Evolutionary conservation across 441 rosid genomes (phyloP).

Genomic region (Adansonia gregorii): DNA sequence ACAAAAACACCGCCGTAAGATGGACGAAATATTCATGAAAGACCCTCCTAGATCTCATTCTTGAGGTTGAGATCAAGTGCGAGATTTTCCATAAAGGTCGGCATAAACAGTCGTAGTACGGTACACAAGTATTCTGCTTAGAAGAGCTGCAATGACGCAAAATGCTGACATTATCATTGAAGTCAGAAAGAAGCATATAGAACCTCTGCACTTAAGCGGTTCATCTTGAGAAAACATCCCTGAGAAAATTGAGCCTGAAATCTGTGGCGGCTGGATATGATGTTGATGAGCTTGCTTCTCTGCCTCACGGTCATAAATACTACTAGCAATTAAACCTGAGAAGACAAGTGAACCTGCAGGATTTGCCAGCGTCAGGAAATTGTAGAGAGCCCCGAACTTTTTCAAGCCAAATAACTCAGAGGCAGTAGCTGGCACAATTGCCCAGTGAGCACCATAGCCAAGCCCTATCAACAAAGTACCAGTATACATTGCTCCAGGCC

Average conservation of each 20-base stretch:
- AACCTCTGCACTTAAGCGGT: conserved; percentile 67
- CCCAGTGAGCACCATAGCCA: conserved; percentile 96
- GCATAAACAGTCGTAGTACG: conserved; percentile 75
- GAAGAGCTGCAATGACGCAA: conserved; percentile 61
- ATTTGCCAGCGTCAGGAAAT: conserved; percentile 85
- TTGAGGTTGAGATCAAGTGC: conserved; percentile 34
- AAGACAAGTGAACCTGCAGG: conserved; percentile 90
- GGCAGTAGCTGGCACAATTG: conserved; percentile 91
- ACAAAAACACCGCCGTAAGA: conserved; percentile 1
- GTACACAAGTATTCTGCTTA: conserved; percentile 80
- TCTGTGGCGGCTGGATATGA: conserved; percentile 23
- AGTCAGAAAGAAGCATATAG: conserved; percentile 82
- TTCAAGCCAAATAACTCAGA: conserved; percentile 93
- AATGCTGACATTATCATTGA: conserved; percentile 87
- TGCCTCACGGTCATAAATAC: conserved; percentile 83
- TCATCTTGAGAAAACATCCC: conserved; percentile 45
- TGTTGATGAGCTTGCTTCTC: conserved; percentile 66
- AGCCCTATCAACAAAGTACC: conserved; percentile 87
- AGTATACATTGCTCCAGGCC: conserved; percentile 85
- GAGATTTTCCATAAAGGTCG: conserved; percentile 74
- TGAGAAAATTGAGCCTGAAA: conserved; percentile 35
- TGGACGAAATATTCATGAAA: neutral
- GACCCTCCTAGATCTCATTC: conserved; percentile 11
- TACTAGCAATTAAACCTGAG: conserved; percentile 87
- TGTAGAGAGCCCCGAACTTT: conserved; percentile 88